These are phyloP conservation scores for Leersia perrieri DNA, from an alignment of 176 grass and related monocot species.

Conservation along the genomic window DNA sequence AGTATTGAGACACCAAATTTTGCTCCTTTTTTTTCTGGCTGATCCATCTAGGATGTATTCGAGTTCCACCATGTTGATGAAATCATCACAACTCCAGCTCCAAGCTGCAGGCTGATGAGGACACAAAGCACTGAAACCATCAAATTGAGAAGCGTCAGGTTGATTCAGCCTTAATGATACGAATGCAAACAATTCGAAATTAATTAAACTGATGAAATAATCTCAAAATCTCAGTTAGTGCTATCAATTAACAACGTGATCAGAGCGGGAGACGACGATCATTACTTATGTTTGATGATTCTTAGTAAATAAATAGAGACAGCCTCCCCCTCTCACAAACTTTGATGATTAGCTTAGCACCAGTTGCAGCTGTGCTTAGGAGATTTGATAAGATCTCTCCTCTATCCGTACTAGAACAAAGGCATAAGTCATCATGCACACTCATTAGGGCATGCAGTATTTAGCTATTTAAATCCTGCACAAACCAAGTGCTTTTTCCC, in stretches of 20 bases:
- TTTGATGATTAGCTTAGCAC: constrained; percentile 18
- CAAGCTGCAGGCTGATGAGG: too few relatives aligned
- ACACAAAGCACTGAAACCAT: too few relatives aligned
- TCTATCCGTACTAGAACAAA: constrained; percentile 38
- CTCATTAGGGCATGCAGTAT: constrained; percentile 44
- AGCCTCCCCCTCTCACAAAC: neutral
- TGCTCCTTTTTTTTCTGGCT: too few relatives aligned
- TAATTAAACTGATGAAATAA: too few relatives aligned
- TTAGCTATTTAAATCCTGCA: constrained; percentile 22
- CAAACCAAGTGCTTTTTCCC: constrained; percentile 15
- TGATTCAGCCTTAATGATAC: neutral
- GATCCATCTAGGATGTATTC: too few relatives aligned
- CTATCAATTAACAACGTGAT: constrained; percentile 26
- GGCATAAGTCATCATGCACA: constrained; percentile 47
- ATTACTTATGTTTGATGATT: constrained; percentile 34
- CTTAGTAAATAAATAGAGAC: neutral
- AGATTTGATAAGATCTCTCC: constrained; percentile 32
- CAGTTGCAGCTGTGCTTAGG: constrained; percentile 6
- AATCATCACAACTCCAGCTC: too few relatives aligned
- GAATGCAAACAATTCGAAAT: neutral
- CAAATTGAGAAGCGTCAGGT: neutral
- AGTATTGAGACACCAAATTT: too few relatives aligned
- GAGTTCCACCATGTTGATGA: too few relatives aligned
- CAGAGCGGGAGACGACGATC: constrained; percentile 6
- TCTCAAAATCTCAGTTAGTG: neutral